Conservation (phyloP, 1,139 yeast genomes). For the Geotrichum carabidarum region DNA sequence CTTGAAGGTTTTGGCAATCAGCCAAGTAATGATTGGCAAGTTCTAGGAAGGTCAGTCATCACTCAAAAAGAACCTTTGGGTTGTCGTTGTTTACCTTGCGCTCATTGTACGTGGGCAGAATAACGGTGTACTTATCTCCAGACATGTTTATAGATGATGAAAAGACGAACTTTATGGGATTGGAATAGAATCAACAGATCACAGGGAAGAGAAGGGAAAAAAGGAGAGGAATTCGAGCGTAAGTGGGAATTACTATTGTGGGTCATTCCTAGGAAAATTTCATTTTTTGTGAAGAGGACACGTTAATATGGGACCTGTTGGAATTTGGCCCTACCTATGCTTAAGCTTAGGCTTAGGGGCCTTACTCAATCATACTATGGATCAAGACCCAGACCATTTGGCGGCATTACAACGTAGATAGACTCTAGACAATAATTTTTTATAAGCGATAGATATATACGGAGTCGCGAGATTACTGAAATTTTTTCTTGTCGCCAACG, state of each 20-base stretch:
- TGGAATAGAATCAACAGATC: not conserved
- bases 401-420: no score
- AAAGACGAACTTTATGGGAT: not conserved
- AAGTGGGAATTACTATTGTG: not conserved
- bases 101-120: slow-evolving; percentile 77
- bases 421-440: no score
- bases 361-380: no score
- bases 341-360: not conserved
- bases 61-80: not conserved
- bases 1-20: slow-evolving; percentile 65
- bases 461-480: slow-evolving; percentile 2
- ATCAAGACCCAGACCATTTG: no score
- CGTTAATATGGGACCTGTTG: slow-evolving; percentile 4
- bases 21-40: slow-evolving; percentile 68
- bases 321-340: not conserved
- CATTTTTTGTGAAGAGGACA: slow-evolving; percentile 4
- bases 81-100: slow-evolving; percentile 39
- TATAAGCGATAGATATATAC: not conserved
- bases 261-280: not conserved
- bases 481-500: slow-evolving; percentile 1
- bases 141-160: slow-evolving; percentile 18
- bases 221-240: not conserved
- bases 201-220: not conserved
- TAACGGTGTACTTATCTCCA: slow-evolving; percentile 62
- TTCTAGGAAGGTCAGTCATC: slow-evolving; percentile 32